Conservation (phyloP, 2,329 filamentous ascomycete species). For the Nemania abortiva region DNA sequence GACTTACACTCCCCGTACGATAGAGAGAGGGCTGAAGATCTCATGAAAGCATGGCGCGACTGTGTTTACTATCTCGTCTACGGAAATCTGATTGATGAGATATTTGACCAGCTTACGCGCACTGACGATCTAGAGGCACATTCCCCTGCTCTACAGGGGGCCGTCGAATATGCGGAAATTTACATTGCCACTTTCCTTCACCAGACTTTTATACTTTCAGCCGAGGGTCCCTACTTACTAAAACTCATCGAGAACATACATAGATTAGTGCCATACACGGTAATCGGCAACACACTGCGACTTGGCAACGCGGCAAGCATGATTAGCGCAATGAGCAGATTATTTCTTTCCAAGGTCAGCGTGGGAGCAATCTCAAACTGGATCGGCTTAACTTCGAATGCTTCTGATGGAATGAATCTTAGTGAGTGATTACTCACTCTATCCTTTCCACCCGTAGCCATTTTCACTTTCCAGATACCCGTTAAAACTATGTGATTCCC, state of each 20-base stretch:
- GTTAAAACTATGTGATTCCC: neutral
- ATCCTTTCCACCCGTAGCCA: neutral
- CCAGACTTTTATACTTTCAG: constrained; percentile 77
- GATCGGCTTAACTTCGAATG: constrained; percentile 77
- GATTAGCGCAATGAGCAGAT: constrained; percentile 79
- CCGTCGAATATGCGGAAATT: constrained; percentile 66
- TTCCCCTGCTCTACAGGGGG: constrained; percentile 70
- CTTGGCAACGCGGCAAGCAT: constrained; percentile 85
- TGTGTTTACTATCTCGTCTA: constrained; percentile 75
- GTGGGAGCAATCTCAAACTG: constrained; percentile 81
- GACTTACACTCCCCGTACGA: constrained; percentile 64
- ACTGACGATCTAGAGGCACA: constrained; percentile 74
- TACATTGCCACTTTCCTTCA: constrained; percentile 81
- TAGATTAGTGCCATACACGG: constrained; percentile 76
- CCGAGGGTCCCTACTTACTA: constrained; percentile 80
- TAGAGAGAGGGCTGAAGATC: constrained; percentile 67
- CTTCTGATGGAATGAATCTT: constrained; percentile 84
- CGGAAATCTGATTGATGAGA: constrained; percentile 72
- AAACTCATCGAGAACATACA: constrained; percentile 78
- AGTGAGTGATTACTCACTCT: constrained; percentile 16
- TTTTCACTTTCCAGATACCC: neutral
- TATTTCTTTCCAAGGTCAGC: constrained; percentile 83
- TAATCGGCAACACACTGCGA: constrained; percentile 78
- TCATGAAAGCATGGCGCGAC: constrained; percentile 74
- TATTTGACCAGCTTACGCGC: constrained; percentile 71